These are phyloP conservation scores for Eimeria brunetti DNA, from an alignment of 169 alveolate species.

Conservation along the genomic window DNA sequence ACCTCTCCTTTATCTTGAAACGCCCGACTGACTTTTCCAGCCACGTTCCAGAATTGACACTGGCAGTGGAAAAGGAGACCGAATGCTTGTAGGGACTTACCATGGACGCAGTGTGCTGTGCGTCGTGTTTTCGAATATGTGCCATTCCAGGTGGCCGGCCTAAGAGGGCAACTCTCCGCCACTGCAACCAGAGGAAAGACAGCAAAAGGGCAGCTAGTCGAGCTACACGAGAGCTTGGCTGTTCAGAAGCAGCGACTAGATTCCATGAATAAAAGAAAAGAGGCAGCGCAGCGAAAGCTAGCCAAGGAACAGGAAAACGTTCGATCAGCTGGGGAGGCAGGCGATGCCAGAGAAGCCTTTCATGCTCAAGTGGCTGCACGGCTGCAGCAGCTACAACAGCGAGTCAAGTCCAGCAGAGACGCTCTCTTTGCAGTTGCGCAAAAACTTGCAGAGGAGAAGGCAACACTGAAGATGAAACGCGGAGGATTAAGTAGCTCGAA, in stretches of 20 bases:
- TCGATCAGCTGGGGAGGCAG: slow-evolving; percentile 69
- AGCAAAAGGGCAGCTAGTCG: slow-evolving; percentile 85
- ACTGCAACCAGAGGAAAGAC: slow-evolving; percentile 76
- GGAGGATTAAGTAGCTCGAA: slow-evolving; percentile 92
- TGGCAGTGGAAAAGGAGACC: too few relatives aligned
- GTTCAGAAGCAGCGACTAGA: slow-evolving; percentile 84
- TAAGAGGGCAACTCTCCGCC: slow-evolving; percentile 88
- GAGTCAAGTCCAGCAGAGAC: slow-evolving; percentile 86
- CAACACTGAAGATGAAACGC: slow-evolving; percentile 92
- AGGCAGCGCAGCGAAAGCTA: slow-evolving; percentile 83
- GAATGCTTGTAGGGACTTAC: background rate
- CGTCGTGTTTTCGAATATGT: background rate
- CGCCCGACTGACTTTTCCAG: background rate
- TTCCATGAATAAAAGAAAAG: slow-evolving; percentile 84
- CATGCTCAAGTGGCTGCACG: slow-evolving; percentile 59
- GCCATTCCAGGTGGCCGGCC: slow-evolving; percentile 78
- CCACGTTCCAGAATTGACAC: background rate
- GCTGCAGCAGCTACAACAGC: slow-evolving; percentile 46
- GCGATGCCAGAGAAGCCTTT: slow-evolving; percentile 39
- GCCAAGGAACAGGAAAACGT: slow-evolving; percentile 81
- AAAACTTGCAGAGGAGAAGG: slow-evolving; percentile 90
- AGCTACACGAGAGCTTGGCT: slow-evolving; percentile 89
- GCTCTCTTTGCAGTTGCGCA: slow-evolving; percentile 90
- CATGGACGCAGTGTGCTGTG: background rate
- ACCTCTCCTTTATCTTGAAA: background rate